Base-by-base conservation (phyloP, 345 rosid genomes). In the Sisymbrium altissimum region DNA sequence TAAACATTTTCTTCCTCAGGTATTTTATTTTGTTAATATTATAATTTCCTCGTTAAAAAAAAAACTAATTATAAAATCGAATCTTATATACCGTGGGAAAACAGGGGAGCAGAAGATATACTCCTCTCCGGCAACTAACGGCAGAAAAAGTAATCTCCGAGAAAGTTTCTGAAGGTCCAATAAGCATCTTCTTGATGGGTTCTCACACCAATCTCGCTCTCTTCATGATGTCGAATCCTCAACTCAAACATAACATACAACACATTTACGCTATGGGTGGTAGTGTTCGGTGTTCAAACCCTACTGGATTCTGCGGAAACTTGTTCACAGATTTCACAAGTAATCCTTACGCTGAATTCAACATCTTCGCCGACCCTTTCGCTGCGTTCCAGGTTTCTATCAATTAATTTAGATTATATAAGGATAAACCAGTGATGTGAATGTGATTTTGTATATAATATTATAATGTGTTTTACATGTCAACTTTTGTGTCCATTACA, bases 261-360 rank as follows among this genome's bases (percentile, higher is more conserved):
- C 94, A 85, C 19, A 84, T 91, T 33, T 93, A 85, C 61, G 60
- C 85, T 1, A 93, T 93, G 98, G 98, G 97, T 4, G 98, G 98
- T 33, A 92, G 92, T 4, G 92, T 93, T 65, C 81, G 90, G 73
- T 82, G 88, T 0, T 44, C 21, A 41, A 87, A 89, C 59, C 92
- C 90, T 0, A 87, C 85, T 0, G 93, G 88, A 14, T 90, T 82
- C 76, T 79, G 30, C 6, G 97, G 97, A 3, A 91, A 93, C 80
- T 54, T 93, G 81, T 86, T 80, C 80, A 83, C 97, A 9, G 87
- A 75, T 80, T 91, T 78, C 39, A 50, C 77, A 17, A 85, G 85
- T 53, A 93, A 91, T 76, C 98, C 97, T 60, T 93, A 84, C 52
- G 94, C 94, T 1, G 97, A 93, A 79, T 93, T 89, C 79, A 93